Conservation (phyloP, 1,284 basidiomycete species). For the Sporisorium scitamineum region DNA sequence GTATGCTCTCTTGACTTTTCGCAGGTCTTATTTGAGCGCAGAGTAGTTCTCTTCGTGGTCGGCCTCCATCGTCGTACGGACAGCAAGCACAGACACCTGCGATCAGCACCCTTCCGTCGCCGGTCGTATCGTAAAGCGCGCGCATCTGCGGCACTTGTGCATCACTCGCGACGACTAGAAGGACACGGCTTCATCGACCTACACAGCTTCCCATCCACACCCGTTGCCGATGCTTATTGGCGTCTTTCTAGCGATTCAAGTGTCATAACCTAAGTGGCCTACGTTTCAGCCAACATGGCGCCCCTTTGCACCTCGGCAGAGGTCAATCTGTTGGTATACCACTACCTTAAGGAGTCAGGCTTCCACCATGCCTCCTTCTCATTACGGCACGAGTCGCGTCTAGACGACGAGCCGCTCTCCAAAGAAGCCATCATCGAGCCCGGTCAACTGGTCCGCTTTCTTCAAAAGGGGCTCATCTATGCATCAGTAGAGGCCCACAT, state of each 20-base stretch:
- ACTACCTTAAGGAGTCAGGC: constrained; percentile 68
- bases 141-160: background rate
- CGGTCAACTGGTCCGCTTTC: constrained; percentile 59
- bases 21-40: background rate
- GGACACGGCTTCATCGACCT: background rate
- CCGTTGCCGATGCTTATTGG: constrained; percentile 1
- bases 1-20: background rate
- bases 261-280: background rate
- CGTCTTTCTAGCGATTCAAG: background rate
- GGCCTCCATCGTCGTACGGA: background rate
- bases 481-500: constrained; percentile 64
- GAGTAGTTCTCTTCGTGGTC: background rate
- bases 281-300: constrained; percentile 31
- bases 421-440: constrained; percentile 66
- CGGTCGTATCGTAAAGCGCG: background rate
- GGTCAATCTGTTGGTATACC: constrained; percentile 68
- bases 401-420: constrained; percentile 65
- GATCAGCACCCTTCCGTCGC: background rate
- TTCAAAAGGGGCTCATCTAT: constrained; percentile 67
- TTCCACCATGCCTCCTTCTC: constrained; percentile 65
- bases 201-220: too few species aligned
- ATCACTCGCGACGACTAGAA: background rate
- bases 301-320: constrained; percentile 64
- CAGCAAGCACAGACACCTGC: background rate
- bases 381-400: constrained; percentile 64